Conservation (phyloP, 1,284 basidiomycete genomes). For the Rhodotorula sp. region DNA sequence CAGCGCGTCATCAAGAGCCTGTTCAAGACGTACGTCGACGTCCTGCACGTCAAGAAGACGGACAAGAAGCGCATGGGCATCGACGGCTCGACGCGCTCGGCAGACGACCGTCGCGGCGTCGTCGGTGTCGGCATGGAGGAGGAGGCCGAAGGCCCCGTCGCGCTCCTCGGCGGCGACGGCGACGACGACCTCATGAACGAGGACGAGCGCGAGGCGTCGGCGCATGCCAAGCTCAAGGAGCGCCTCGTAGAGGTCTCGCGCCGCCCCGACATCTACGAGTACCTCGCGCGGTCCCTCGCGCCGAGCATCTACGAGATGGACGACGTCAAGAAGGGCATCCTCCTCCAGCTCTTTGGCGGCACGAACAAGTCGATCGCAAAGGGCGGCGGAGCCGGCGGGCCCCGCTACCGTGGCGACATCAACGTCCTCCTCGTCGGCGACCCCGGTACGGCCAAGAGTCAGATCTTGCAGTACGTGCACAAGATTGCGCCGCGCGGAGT, state of each 20-base stretch:
- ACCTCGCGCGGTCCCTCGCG: conserved; percentile 80
- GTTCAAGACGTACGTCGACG: conserved; percentile 96
- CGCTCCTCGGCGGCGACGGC: not conserved
- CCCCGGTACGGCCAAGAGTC: conserved; percentile 95
- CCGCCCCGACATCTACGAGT: conserved; percentile 81
- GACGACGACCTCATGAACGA: conserved; percentile 52
- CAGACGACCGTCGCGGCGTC: conserved; percentile 49
- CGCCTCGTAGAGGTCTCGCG: conserved; percentile 70
- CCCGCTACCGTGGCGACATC: conserved; percentile 95
- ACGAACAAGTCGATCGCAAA: conserved; percentile 93
- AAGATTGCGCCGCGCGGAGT: conserved; percentile 98
- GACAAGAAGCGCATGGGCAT: conserved; percentile 68
- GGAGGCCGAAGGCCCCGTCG: conserved; percentile 25
- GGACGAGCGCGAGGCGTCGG: conserved; percentile 52
- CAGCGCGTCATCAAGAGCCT: conserved; percentile 89
- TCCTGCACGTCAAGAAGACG: conserved; percentile 85
- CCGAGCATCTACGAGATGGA: conserved; percentile 98
- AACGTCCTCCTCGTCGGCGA: conserved; percentile 96
- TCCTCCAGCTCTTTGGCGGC: conserved; percentile 93
- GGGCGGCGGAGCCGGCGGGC: conserved; percentile 92
- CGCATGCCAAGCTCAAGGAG: conserved; percentile 58
- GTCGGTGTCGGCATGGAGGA: conserved; percentile 45
- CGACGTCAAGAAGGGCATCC: conserved; percentile 96
- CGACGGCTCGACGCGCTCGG: conserved; percentile 74
- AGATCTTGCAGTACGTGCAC: conserved; percentile 96